These are phyloP conservation scores for Paramarasmius palmivorus DNA, from an alignment of 1,284 basidiomycete genomes.

Conservation along the genomic window DNA sequence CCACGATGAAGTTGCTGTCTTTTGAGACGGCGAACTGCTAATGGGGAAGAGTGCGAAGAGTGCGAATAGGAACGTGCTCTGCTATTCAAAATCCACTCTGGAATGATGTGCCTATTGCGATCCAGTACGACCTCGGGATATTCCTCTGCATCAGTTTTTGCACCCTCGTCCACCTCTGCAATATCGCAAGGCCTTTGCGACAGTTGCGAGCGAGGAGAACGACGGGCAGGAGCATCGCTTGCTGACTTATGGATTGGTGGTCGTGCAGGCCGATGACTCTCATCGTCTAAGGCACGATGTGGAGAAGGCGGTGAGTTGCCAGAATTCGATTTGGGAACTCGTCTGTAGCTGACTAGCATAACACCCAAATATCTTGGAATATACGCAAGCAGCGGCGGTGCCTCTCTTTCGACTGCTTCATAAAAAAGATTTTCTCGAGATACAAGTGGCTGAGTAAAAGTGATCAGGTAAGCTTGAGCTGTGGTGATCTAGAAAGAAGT, in stretches of 20 bases:
- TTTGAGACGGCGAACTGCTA: conserved; percentile 20
- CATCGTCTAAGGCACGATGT: conserved; percentile 22
- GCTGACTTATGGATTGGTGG: conserved; percentile 36
- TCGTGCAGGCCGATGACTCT: conserved; percentile 17
- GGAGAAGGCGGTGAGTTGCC: conserved; percentile 25
- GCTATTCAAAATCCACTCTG: conserved; percentile 84
- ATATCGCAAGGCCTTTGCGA: background rate
- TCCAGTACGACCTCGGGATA: conserved; percentile 91
- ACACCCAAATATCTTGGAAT: conserved; percentile 97
- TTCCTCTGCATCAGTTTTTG: conserved; percentile 59
- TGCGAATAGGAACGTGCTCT: conserved; percentile 56
- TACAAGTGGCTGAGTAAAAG: conserved; percentile 76
- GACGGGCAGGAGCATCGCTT: conserved; percentile 25
- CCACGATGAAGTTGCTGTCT: conserved; percentile 47
- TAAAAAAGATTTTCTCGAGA: conserved; percentile 98
- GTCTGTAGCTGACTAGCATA: conserved; percentile 95
- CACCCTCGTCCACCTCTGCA: conserved; percentile 26
- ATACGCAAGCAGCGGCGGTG: conserved; percentile 88
- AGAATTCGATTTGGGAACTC: conserved; percentile 53
- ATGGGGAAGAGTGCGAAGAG: conserved; percentile 28
- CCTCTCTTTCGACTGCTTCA: conserved; percentile 92
- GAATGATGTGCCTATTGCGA: conserved; percentile 93
- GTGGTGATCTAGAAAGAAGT: conserved; percentile 21
- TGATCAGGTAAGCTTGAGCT: conserved; percentile 17
- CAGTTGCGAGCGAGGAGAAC: background rate